phyloP scores from a whole-genome alignment of 208 protist genomes.

The Acanthamoeba divionensis region DNA sequence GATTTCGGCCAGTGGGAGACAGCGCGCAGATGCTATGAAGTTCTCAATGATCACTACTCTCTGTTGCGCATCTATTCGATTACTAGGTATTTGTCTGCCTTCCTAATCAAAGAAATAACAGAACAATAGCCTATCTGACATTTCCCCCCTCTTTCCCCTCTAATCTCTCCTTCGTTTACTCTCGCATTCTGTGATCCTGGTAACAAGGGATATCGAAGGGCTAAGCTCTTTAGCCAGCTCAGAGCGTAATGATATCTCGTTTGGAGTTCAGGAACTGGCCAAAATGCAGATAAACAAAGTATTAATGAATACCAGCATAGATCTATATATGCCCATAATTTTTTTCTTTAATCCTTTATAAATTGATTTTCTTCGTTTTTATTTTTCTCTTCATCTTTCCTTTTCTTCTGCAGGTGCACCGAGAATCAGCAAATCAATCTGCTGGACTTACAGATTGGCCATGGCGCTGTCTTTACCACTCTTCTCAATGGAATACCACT shows the following conservation, averaged over 20 bases:
- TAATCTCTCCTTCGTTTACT: background rate
- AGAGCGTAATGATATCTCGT: background rate
- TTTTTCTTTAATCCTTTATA: background rate
- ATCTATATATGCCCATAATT: background rate
- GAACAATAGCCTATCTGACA: background rate
- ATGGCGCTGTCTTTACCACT: background rate
- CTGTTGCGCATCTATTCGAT: slow-evolving; percentile 42
- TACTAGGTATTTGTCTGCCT: background rate
- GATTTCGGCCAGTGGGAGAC: slow-evolving; percentile 22
- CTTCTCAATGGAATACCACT: background rate
- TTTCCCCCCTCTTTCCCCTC: background rate
- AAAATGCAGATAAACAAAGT: background rate
- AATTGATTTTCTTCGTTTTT: background rate
- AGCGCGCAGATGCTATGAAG: slow-evolving; percentile 13
- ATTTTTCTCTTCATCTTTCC: background rate
- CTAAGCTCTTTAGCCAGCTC: background rate
- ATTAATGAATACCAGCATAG: background rate
- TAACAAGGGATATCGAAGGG: background rate
- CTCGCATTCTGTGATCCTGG: background rate
- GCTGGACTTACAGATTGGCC: background rate
- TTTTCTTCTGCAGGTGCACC: background rate
- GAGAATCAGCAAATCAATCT: background rate
- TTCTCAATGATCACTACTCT: slow-evolving; percentile 25
- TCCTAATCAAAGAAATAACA: background rate
- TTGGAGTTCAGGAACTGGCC: background rate